phyloP scores from a whole-genome alignment of 768 basidiomycete species.

The Gelatoporia subvermispora region DNA sequence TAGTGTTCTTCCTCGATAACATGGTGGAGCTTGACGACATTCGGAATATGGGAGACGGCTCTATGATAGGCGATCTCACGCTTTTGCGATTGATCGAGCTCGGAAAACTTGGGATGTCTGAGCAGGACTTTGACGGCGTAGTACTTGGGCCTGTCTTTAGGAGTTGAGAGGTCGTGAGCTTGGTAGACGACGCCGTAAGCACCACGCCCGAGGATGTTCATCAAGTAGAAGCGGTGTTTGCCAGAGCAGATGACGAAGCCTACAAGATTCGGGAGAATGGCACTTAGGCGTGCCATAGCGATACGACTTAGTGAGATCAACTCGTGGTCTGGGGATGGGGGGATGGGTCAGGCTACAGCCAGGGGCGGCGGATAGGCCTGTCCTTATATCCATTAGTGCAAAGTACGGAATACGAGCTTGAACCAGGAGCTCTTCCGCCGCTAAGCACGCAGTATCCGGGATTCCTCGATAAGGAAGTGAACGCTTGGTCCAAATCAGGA shows the following conservation, averaged over 20 bases:
- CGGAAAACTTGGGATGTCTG: slow-evolving; percentile 16
- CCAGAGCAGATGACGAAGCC: slow-evolving; percentile 14
- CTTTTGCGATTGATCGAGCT: slow-evolving; percentile 13
- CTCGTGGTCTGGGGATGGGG: background rate
- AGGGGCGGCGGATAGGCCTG: background rate
- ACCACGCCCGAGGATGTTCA: slow-evolving; percentile 18
- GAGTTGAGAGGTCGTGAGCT: slow-evolving; percentile 18
- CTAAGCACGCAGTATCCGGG: too few species aligned
- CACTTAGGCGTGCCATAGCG: slow-evolving; percentile 20
- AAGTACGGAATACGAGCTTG: too few species aligned
- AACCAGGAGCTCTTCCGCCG: too few species aligned
- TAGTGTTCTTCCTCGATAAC: slow-evolving; percentile 22
- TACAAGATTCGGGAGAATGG: slow-evolving; percentile 20
- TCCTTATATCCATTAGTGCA: too few species aligned
- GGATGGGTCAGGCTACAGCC: background rate
- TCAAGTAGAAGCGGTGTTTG: slow-evolving; percentile 11
- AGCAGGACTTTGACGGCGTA: slow-evolving; percentile 25
- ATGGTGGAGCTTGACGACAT: slow-evolving; percentile 20
- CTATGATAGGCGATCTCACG: slow-evolving; percentile 22
- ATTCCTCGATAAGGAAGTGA: too few species aligned
- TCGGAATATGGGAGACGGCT: slow-evolving; percentile 12
- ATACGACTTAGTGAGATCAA: background rate
- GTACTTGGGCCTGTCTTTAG: slow-evolving; percentile 3
- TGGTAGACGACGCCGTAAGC: slow-evolving; percentile 26
- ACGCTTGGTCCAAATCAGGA: too few species aligned